phyloP scores from a whole-genome alignment of 2,329 filamentous ascomycete species.

The Lachnellula subtilissima region DNA sequence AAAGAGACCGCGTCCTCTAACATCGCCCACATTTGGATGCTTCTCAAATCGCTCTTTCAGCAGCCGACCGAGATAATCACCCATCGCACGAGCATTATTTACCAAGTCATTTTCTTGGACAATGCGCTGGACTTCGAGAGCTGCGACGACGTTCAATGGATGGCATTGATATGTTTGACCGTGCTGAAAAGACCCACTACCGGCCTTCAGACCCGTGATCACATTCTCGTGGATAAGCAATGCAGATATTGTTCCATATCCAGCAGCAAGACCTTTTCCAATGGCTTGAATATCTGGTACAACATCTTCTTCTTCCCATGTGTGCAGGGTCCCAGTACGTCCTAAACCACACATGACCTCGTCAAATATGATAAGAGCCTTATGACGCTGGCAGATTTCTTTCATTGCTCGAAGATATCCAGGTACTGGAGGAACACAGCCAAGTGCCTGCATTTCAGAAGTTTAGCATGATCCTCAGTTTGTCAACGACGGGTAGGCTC shows the following conservation, averaged over 20 bases:
- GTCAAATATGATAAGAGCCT: slow-evolving; percentile 67
- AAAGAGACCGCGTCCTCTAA: neutral
- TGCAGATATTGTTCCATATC: slow-evolving; percentile 54
- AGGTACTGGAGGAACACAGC: slow-evolving; percentile 56
- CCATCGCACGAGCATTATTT: neutral
- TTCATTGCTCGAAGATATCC: slow-evolving; percentile 66
- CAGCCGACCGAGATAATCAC: neutral
- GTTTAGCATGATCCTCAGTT: neutral
- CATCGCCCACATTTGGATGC: neutral
- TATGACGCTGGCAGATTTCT: slow-evolving; percentile 61
- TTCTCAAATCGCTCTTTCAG: neutral
- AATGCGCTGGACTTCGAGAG: slow-evolving; percentile 1
- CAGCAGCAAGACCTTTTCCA: slow-evolving; percentile 59
- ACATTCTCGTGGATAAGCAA: slow-evolving; percentile 44
- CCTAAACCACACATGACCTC: slow-evolving; percentile 56
- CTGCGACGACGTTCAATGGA: neutral
- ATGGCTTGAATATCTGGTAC: slow-evolving; percentile 59
- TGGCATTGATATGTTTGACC: slow-evolving; percentile 2
- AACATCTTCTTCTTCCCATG: slow-evolving; percentile 46
- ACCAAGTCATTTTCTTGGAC: neutral
- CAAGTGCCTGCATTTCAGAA: slow-evolving; percentile 42
- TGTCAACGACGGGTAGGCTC: neutral
- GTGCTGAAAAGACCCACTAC: neutral
- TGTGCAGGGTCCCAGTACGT: slow-evolving; percentile 44
- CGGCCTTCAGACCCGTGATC: neutral